Evolutionary conservation across 1,284 basidiomycete species (phyloP).

Genomic region (Golubevia sp.): DNA sequence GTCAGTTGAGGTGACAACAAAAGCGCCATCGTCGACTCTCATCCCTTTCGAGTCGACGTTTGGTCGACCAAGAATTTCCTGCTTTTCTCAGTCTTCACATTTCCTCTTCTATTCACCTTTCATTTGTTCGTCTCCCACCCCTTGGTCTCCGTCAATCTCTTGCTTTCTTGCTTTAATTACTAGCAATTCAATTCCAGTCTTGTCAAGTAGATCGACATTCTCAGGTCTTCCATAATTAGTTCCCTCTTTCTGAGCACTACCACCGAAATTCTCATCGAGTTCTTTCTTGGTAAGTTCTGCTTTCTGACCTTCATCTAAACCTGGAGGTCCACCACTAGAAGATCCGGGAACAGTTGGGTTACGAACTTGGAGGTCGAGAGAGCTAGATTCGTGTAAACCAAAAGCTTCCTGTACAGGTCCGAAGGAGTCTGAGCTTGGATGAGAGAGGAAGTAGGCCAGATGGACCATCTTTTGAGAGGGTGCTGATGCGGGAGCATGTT

Average conservation of each 20-base stretch:
- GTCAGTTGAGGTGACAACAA: too few relatives aligned
- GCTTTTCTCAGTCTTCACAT: too few relatives aligned
- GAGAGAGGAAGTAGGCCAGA: conserved; percentile 33
- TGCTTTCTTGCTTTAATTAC: conserved; percentile 30
- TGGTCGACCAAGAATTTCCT: too few relatives aligned
- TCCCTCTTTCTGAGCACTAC: conserved; percentile 24
- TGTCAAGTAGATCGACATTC: conserved; percentile 26
- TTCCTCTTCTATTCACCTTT: conserved; percentile 20
- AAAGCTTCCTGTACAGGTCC: conserved; percentile 35
- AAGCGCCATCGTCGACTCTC: too few relatives aligned
- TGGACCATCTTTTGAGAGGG: conserved; percentile 28
- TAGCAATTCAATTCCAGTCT: conserved; percentile 34
- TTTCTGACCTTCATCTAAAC: conserved; percentile 19
- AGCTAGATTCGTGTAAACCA: conserved; percentile 24
- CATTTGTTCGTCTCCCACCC: conserved; percentile 28
- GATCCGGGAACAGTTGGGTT: conserved; percentile 36
- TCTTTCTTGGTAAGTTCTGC: conserved; percentile 32
- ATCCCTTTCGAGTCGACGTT: too few relatives aligned
- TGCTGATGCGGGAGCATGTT: conserved; percentile 15
- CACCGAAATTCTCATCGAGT: conserved; percentile 35
- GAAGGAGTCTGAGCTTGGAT: conserved; percentile 28
- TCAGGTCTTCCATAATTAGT: conserved; percentile 35
- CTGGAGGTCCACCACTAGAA: conserved; percentile 22
- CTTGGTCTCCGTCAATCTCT: conserved; percentile 22
- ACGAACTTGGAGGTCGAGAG: conserved; percentile 30